Conservation (phyloP, 352 stramenopile genomes). For the Globisporangium acanthophoron region DNA sequence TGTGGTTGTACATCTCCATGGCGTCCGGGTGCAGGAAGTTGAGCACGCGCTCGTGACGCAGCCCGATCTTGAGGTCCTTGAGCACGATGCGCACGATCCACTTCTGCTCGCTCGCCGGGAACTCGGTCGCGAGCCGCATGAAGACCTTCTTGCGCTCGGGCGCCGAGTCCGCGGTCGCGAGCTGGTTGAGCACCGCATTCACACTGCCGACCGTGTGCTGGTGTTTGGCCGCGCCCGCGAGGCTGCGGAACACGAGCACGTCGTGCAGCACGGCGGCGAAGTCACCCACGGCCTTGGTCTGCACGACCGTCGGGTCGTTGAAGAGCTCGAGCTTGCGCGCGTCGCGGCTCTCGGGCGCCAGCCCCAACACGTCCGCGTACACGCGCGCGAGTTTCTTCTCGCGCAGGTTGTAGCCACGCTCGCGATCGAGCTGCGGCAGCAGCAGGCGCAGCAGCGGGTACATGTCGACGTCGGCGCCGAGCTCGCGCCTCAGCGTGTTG, state of each 20-base stretch:
- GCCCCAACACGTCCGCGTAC: slow-evolving; percentile 69
- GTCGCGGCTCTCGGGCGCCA: slow-evolving; percentile 55
- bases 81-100: slow-evolving; percentile 79
- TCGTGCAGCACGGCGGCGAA: slow-evolving; percentile 76
- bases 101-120: slow-evolving; percentile 70
- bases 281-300: slow-evolving; percentile 76
- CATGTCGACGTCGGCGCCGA: slow-evolving; percentile 45
- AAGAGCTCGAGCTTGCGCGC: slow-evolving; percentile 79
- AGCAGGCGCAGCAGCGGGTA: slow-evolving; percentile 74
- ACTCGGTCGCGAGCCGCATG: slow-evolving; percentile 74
- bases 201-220: slow-evolving; percentile 56
- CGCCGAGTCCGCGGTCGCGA: slow-evolving; percentile 46
- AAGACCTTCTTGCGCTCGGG: slow-evolving; percentile 46
- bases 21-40: slow-evolving; percentile 79
- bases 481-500: slow-evolving; percentile 41
- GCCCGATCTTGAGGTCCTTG: slow-evolving; percentile 84
- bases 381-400: slow-evolving; percentile 84
- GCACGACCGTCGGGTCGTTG: slow-evolving; percentile 75
- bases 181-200: slow-evolving; percentile 51
- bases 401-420: slow-evolving; percentile 84
- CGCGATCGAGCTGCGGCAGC: slow-evolving; percentile 74
- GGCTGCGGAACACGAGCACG: slow-evolving; percentile 61
- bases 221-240: slow-evolving; percentile 26
- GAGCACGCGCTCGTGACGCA: slow-evolving; percentile 76
- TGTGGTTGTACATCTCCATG: slow-evolving; percentile 86